A percentile compares a stretch with the other conserved stretches of the same genome.
Evolutionary conservation across 2,329 filamentous ascomycete genomes (phyloP).

Genomic region (Byssothecium circinans): DNA sequence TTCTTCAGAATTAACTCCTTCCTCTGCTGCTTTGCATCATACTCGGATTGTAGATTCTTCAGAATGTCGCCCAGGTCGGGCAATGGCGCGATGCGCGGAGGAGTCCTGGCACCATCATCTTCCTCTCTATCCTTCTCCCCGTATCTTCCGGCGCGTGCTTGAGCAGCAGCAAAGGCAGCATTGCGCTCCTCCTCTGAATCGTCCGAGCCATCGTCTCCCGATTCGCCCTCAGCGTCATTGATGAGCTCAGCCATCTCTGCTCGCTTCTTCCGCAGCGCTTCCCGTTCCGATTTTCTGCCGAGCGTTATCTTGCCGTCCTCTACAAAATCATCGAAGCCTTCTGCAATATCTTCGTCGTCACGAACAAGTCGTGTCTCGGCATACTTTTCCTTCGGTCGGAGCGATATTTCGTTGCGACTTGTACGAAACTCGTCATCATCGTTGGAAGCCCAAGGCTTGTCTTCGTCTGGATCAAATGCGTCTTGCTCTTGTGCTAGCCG

Average conservation of each 20-base stretch:
- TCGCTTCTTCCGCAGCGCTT: constrained; percentile 65
- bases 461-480: constrained; percentile 54
- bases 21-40: constrained; percentile 63
- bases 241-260: constrained; percentile 84
- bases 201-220: constrained; percentile 70
- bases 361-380: constrained; percentile 71
- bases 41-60: constrained; percentile 61
- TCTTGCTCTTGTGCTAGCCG: constrained; percentile 74
- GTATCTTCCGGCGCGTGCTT: constrained; percentile 85
- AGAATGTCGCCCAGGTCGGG: constrained; percentile 72
- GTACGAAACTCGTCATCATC: constrained; percentile 46
- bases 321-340: constrained; percentile 91
- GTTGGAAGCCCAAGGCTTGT: constrained; percentile 47
- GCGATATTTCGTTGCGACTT: constrained; percentile 48
- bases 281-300: constrained; percentile 75
- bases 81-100: constrained; percentile 74
- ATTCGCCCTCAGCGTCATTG: constrained; percentile 70
- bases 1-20: constrained; percentile 62
- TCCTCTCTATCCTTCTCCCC: constrained; percentile 53
- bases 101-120: constrained; percentile 58
- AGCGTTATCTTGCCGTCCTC: constrained; percentile 80
- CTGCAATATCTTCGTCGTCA: constrained; percentile 89
- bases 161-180: constrained; percentile 83
- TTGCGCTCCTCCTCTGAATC: constrained; percentile 65
- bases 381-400: constrained; percentile 62